Evolutionary conservation across 2,329 filamentous ascomycete species (phyloP).

Genomic region (Amauroascus niger): DNA sequence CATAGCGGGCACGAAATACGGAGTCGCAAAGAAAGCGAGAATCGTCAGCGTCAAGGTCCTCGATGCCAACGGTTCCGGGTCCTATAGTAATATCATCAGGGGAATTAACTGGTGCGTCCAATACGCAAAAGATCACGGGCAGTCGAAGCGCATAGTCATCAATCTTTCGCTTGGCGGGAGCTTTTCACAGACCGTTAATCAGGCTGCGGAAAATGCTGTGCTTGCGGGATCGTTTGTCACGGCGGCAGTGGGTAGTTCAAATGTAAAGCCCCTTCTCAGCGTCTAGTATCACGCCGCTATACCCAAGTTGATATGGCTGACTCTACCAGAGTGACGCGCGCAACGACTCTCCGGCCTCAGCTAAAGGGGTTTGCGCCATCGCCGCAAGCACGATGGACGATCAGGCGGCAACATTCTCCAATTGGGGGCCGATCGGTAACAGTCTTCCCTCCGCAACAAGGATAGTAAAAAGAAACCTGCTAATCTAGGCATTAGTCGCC

Average conservation of each 20-base stretch:
- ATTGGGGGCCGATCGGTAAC: slow-evolving; percentile 32
- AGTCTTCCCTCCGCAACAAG: background rate
- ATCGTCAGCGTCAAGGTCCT: slow-evolving; percentile 44
- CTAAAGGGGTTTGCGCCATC: slow-evolving; percentile 32
- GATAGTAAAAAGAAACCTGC: background rate
- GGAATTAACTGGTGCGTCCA: slow-evolving; percentile 39
- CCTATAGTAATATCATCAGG: slow-evolving; percentile 38
- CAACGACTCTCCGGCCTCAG: slow-evolving; percentile 33
- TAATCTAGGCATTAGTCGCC: slow-evolving; percentile 33
- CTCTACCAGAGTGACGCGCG: slow-evolving; percentile 22
- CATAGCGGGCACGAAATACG: slow-evolving; percentile 27
- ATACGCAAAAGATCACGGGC: slow-evolving; percentile 24
- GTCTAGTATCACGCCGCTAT: background rate
- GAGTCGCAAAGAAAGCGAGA: slow-evolving; percentile 31
- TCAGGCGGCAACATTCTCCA: slow-evolving; percentile 32
- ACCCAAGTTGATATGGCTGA: background rate
- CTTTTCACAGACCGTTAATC: slow-evolving; percentile 31
- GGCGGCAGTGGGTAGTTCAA: slow-evolving; percentile 35
- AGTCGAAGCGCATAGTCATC: slow-evolving; percentile 25
- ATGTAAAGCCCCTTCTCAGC: slow-evolving; percentile 13
- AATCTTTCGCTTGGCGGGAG: slow-evolving; percentile 31
- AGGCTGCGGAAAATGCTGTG: slow-evolving; percentile 30
- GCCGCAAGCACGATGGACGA: slow-evolving; percentile 31
- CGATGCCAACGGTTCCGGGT: slow-evolving; percentile 38
- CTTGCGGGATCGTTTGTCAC: slow-evolving; percentile 32